These are phyloP conservation scores for Asterophora parasitica DNA, from an alignment of 768 basidiomycete genomes.

Conservation along the genomic window DNA sequence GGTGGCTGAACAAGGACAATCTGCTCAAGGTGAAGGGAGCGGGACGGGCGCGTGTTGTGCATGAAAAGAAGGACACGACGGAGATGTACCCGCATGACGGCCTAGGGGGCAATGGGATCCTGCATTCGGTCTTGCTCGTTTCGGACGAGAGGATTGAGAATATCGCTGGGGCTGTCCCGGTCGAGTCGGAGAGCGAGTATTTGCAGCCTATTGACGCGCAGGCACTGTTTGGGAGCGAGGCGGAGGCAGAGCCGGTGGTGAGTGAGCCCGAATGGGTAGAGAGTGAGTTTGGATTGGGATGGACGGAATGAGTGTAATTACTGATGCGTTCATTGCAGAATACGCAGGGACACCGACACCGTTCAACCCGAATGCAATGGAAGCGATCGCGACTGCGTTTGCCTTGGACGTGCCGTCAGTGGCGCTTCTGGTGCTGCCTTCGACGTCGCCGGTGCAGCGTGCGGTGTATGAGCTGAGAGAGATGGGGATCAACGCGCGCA, in stretches of 20 bases:
- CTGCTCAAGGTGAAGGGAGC: constrained; percentile 35
- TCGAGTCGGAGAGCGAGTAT: constrained; percentile 2
- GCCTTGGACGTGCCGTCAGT: constrained; percentile 67
- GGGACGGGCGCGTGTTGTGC: neutral
- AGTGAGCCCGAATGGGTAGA: constrained; percentile 17
- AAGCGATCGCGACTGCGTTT: constrained; percentile 66
- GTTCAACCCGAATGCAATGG: constrained; percentile 52
- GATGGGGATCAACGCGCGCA: constrained; percentile 64
- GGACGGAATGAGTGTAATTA: neutral
- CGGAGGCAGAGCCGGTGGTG: constrained; percentile 10
- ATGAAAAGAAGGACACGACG: neutral
- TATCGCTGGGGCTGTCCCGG: constrained; percentile 40
- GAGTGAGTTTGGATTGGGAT: constrained; percentile 18
- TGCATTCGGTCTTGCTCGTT: constrained; percentile 61
- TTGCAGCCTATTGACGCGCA: constrained; percentile 15
- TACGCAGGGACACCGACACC: constrained; percentile 42
- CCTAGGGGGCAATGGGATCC: constrained; percentile 19
- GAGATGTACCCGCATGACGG: constrained; percentile 10
- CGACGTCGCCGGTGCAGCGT: constrained; percentile 55
- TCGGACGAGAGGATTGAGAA: constrained; percentile 53
- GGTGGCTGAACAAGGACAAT: constrained; percentile 49
- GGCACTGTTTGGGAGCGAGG: constrained; percentile 13
- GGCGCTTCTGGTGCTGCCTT: constrained; percentile 65
- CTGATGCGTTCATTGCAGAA: constrained; percentile 29
- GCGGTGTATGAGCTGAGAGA: constrained; percentile 59